Evolutionary conservation across 345 rosid species (phyloP), one percentile per base, ranked within the genome.

Genomic region (Mangifera indica): DNA sequence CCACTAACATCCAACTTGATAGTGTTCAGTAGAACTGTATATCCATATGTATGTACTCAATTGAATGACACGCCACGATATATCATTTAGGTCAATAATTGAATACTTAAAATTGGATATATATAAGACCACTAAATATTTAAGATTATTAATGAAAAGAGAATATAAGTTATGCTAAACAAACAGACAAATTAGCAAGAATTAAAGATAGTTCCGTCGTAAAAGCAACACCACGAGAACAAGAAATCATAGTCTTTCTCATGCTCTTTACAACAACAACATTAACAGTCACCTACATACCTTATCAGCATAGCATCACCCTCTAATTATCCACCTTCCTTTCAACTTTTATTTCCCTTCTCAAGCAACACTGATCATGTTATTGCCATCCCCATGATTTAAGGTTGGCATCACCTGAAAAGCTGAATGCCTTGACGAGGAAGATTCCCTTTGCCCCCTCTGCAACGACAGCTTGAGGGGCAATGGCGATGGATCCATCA

Each of bases 351-450:
- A 7, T n/a, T 48, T 57, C 46, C 70, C 42, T 59, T 25, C 64
- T 85, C 79, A 89, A 66, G 90, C 90, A 71, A 89, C 92, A 63
- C 84, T 83, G 69, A 90, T 89, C 76, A 81, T 85, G 85, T 77
- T 88, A 57, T 81, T 84, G 85, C 85, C 84, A 25, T 88, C 97
- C 68, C 89, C 94, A 68, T 79, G 87, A 70, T 73, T 78, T 79
- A 87, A 85, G 81, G 82, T 74, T 22, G 83, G 67, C 87, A 82
- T 74, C 71, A 56, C 76, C 86, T 82, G 85, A 74, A 84, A 86
- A 51, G 84, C 81, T 0, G 87, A 76, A 72, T 76, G 84, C 79
- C 80, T 81, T 0, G 87, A 60, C 0, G 86, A 29, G 1, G 32
- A 73, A 10, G 88, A 25, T 14, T 83, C 91, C 21, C 76, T 82